Evolutionary conservation across 1,139 yeast species (phyloP).

Genomic region (Yamadazyma kanchanaburiensis): DNA sequence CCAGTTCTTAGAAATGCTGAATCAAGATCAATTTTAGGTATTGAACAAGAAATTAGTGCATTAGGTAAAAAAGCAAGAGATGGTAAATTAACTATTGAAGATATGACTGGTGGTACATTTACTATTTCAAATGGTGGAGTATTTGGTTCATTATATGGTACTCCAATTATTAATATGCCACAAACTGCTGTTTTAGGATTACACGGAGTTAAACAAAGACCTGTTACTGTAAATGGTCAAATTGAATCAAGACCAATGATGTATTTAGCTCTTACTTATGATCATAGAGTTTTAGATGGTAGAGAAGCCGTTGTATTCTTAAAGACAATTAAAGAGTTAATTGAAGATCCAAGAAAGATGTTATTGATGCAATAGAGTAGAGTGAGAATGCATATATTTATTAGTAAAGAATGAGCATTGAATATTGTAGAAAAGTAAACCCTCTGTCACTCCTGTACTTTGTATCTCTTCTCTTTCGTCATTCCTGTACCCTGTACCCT

Average conservation of each 20-base stretch:
- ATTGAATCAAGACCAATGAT: constrained; percentile 98
- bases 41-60: constrained; percentile 79
- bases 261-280: constrained; percentile 98
- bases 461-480: too few species aligned
- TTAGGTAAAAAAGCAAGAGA: constrained; percentile 96
- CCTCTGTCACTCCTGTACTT: too few species aligned
- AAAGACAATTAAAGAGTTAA: constrained; percentile 91
- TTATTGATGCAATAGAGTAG: constrained; percentile 59
- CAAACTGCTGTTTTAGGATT: constrained; percentile 98
- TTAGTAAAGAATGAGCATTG: too few species aligned
- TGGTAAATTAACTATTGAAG: constrained; percentile 93
- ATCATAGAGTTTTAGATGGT: constrained; percentile 97
- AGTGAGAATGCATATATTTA: too few species aligned
- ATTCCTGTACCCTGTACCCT: too few species aligned
- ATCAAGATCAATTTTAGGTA: constrained; percentile 80
- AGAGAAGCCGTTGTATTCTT: constrained; percentile 98
- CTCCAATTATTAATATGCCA: constrained; percentile 97
- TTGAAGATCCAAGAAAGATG: constrained; percentile 99
- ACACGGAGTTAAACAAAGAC: constrained; percentile 97
- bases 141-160: constrained; percentile 95
- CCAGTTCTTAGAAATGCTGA: constrained; percentile 98
- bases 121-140: constrained; percentile 99
- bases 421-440: too few species aligned
- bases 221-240: constrained; percentile 95
- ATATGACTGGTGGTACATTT: constrained; percentile 99